phyloP scores from a whole-genome alignment of 345 rosid species.

The Hibiscus tridactylites region DNA sequence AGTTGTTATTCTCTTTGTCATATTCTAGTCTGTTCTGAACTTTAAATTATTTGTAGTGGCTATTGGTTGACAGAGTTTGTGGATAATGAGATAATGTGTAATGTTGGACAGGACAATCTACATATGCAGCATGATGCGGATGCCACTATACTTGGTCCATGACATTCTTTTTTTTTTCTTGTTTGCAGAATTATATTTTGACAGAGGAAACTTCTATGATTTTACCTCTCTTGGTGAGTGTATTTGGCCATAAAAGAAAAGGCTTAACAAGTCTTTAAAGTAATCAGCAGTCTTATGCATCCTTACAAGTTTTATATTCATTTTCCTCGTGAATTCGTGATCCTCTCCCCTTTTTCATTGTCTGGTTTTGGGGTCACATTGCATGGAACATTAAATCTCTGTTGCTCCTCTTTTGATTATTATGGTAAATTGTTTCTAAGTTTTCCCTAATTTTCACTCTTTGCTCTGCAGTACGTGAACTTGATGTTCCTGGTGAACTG shows the following conservation, averaged over 20 bases:
- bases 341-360: no score
- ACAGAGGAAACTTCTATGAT: slow-evolving; percentile 51
- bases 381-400: no score
- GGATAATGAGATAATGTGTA: background rate
- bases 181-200: slow-evolving; percentile 41
- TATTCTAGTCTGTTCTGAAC: slow-evolving; percentile 1
- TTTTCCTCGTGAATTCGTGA: no score
- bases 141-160: no score
- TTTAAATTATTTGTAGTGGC: background rate
- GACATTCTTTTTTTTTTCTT: background rate
- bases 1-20: background rate
- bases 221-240: slow-evolving; percentile 54
- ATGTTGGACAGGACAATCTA: background rate
- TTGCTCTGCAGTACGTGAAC: slow-evolving; percentile 15
- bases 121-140: background rate
- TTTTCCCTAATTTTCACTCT: background rate
- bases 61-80: background rate
- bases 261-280: background rate
- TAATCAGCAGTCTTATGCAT: background rate
- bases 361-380: no score
- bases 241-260: background rate
- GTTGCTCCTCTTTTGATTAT: no score
- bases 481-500: slow-evolving; percentile 16
- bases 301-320: background rate
- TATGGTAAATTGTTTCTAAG: no score